Percentiles rank a stretch among this genome's conserved stretches.
Evolutionary conservation across 768 basidiomycete genomes (phyloP).

Genomic region (Leccinum sublutescens): DNA sequence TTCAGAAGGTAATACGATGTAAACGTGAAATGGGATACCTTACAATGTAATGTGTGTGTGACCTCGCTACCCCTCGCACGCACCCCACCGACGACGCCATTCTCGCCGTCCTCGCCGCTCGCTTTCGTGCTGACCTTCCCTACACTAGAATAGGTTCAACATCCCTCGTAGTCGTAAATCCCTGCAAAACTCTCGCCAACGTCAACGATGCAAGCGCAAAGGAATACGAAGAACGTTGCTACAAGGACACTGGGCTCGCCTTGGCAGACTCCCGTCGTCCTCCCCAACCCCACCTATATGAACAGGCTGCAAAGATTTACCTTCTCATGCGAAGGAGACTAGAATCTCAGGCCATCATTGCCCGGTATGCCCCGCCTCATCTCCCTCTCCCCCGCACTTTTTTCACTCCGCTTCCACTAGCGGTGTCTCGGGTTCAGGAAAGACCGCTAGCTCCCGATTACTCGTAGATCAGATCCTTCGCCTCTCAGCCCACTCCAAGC

Average conservation of each 20-base stretch:
- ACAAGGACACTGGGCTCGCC: slow-evolving; percentile 50
- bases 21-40: too few relatives aligned
- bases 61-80: slow-evolving; percentile 26
- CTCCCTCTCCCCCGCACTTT: slow-evolving; percentile 10
- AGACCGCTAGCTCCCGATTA: slow-evolving; percentile 50
- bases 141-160: slow-evolving; percentile 51
- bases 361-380: slow-evolving; percentile 40
- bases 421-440: slow-evolving; percentile 65
- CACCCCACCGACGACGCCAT: too few relatives aligned
- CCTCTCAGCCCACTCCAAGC: slow-evolving; percentile 57
- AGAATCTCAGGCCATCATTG: slow-evolving; percentile 55
- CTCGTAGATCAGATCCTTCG: slow-evolving; percentile 59
- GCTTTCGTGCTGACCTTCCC: slow-evolving; percentile 58
- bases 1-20: too few relatives aligned
- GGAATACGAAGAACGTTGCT: slow-evolving; percentile 55
- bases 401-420: slow-evolving; percentile 32
- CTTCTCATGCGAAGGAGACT: slow-evolving; percentile 53
- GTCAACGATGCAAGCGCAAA: slow-evolving; percentile 55
- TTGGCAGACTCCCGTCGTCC: slow-evolving; percentile 37
- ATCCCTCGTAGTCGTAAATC: slow-evolving; percentile 58
- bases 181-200: slow-evolving; percentile 55
- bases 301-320: slow-evolving; percentile 60
- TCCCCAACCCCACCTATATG: slow-evolving; percentile 60
- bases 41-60: too few relatives aligned
- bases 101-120: slow-evolving; percentile 49